These are phyloP conservation scores for Phlyctochytrium planicorne DNA, from an alignment of 192 early-diverging fungal species.

Conservation along the genomic window DNA sequence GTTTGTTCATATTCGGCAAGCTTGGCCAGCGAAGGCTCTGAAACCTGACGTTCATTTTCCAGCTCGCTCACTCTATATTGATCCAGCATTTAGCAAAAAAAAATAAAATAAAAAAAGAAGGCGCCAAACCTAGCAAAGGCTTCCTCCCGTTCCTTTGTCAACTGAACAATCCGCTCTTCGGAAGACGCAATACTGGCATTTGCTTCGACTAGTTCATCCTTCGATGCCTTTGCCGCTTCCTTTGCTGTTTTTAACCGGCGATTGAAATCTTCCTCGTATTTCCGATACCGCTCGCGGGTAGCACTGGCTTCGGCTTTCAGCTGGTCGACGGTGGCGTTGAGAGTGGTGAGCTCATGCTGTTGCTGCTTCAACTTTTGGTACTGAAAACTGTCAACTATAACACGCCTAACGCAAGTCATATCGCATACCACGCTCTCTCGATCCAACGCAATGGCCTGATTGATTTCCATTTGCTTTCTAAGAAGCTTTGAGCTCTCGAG, in stretches of 20 bases:
- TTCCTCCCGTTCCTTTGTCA: too few species aligned
- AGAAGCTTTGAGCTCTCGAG: neutral
- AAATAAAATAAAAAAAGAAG: too few species aligned
- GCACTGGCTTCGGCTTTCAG: conserved; percentile 7
- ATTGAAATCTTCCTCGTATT: conserved; percentile 25
- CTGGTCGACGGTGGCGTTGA: conserved; percentile 7
- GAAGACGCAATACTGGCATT: neutral
- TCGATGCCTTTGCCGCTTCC: conserved; percentile 20
- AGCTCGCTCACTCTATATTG: neutral
- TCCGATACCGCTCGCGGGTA: conserved; percentile 21
- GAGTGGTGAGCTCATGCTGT: conserved; percentile 19
- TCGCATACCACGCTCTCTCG: conserved; percentile 19
- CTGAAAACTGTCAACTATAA: neutral
- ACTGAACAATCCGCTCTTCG: too few species aligned
- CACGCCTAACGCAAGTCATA: neutral
- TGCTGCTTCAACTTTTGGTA: conserved; percentile 21
- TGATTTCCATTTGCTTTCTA: conserved; percentile 1
- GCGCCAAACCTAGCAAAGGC: too few species aligned
- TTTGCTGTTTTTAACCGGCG: conserved; percentile 4
- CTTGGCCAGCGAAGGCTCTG: neutral
- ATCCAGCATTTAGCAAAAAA: too few species aligned
- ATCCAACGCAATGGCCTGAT: conserved; percentile 6
- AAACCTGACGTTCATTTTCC: neutral
- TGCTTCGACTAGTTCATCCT: conserved; percentile 6
- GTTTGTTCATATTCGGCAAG: neutral